phyloP scores from a whole-genome alignment of 306 rosid species.

The Trichosanthes cucumerina region DNA sequence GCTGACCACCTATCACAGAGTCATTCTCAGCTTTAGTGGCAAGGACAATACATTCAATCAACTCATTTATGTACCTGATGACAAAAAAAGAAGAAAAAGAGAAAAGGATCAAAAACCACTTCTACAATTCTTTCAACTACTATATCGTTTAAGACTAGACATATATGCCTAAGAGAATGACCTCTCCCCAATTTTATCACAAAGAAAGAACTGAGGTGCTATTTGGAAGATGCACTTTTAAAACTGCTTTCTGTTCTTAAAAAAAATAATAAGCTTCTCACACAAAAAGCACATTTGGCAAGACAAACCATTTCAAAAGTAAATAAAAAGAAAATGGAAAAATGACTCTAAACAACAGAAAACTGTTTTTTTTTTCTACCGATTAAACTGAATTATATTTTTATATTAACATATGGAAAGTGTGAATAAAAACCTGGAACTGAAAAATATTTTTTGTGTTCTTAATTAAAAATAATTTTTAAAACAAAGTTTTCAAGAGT shows the following conservation, averaged over 20 bases:
- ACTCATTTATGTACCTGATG: conserved; percentile 77
- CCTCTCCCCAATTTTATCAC: not conserved
- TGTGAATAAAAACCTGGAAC: not conserved
- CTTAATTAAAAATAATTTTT: not conserved
- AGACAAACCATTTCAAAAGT: not conserved
- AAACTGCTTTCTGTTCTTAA: not conserved
- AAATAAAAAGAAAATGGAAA: not conserved
- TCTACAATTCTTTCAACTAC: not conserved
- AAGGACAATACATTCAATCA: conserved; percentile 61
- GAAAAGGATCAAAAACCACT: not conserved
- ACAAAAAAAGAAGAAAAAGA: conserved; percentile 11
- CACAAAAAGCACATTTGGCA: not conserved
- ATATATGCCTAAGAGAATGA: not conserved
- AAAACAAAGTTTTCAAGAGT: not conserved
- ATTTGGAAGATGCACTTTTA: not conserved
- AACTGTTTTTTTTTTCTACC: not conserved
- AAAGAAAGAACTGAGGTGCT: not conserved
- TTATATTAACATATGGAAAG: not conserved
- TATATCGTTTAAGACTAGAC: not conserved
- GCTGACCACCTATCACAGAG: conserved; percentile 24
- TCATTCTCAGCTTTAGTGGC: conserved; percentile 38
- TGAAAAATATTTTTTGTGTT: not conserved
- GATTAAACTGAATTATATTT: not conserved
- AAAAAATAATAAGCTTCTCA: not conserved
- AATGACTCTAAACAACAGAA: not conserved